These are phyloP conservation scores for Tetrapyrgos nigripes DNA, from an alignment of 1,284 basidiomycete species.

Conservation along the genomic window DNA sequence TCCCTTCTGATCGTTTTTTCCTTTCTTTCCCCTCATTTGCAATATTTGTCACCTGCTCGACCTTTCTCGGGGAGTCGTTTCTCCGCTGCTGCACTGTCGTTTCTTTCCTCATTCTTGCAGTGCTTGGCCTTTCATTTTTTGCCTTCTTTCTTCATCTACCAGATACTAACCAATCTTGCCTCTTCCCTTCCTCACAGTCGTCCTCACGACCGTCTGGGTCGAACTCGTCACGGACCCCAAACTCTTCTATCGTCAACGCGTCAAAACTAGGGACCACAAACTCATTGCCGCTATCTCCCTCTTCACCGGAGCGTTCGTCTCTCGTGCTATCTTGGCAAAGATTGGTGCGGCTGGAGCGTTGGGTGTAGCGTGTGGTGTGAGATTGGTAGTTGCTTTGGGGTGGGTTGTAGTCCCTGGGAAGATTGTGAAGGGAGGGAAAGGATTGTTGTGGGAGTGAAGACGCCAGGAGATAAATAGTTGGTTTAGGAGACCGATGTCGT, in stretches of 20 bases:
- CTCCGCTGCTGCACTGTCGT: no score
- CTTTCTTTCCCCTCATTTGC: no score
- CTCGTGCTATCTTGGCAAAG: conserved; percentile 58
- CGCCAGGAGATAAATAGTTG: no score
- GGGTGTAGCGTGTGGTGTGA: conserved; percentile 60
- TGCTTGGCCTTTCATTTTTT: no score
- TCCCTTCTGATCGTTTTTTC: no score
- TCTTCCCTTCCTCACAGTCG: conserved; percentile 40
- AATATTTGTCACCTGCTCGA: no score
- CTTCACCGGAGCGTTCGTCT: conserved; percentile 67
- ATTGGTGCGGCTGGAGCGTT: conserved; percentile 59
- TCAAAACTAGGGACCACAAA: conserved; percentile 65
- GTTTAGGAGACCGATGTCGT: no score
- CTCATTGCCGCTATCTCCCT: conserved; percentile 59
- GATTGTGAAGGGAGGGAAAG: conserved; percentile 15
- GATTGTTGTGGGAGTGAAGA: no score
- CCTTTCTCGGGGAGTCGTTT: no score
- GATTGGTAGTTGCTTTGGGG: conserved; percentile 55
- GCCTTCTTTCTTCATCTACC: no score
- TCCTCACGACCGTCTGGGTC: conserved; percentile 76
- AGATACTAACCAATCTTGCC: no score
- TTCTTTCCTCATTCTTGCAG: no score
- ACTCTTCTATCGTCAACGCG: conserved; percentile 50
- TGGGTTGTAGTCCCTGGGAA: conserved; percentile 63
- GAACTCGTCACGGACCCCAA: conserved; percentile 73